Percentiles rank a stretch among this genome's conserved stretches.
Evolutionary conservation across 805 yeast genomes (phyloP).

Genomic region (Lipomyces starkeyi): DNA sequence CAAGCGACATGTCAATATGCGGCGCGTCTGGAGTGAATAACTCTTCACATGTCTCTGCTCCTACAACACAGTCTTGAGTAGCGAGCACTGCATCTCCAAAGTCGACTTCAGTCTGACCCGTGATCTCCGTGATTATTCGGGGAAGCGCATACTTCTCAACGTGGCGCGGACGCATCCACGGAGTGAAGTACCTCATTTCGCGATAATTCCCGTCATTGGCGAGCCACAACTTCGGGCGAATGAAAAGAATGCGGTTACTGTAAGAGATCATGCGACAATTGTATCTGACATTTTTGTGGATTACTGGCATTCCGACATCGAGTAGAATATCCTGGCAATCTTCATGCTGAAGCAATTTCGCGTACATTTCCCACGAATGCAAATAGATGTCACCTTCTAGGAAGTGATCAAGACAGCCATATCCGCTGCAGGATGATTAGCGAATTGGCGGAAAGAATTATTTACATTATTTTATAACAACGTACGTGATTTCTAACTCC

Average conservation of each 20-base stretch:
- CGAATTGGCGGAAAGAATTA: neutral
- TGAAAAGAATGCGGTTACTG: conserved; percentile 78
- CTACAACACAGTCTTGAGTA: conserved; percentile 84
- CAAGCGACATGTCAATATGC: conserved; percentile 86
- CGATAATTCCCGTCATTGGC: conserved; percentile 98
- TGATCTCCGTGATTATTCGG: conserved; percentile 62
- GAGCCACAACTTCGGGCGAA: conserved; percentile 89
- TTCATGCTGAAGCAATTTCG: conserved; percentile 69
- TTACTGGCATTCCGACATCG: conserved; percentile 94
- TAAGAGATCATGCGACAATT: conserved; percentile 87
- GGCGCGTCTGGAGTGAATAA: conserved; percentile 96
- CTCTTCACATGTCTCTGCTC: conserved; percentile 99
- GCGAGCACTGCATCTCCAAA: conserved; percentile 92
- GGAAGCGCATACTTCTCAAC: conserved; percentile 81
- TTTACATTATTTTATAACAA: neutral
- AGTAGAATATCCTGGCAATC: conserved; percentile 77
- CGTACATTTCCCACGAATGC: conserved; percentile 95
- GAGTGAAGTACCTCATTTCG: conserved; percentile 96
- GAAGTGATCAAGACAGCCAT: conserved; percentile 90
- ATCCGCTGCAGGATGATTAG: conserved; percentile 27
- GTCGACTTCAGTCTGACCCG: conserved; percentile 70
- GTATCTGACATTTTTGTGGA: conserved; percentile 85
- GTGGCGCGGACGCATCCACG: conserved; percentile 83
- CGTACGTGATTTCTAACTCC: conserved; percentile 88
- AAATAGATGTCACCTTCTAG: conserved; percentile 84